These are phyloP conservation scores for Kuraishia piskuri DNA, from an alignment of 805 yeast species.

Conservation along the genomic window DNA sequence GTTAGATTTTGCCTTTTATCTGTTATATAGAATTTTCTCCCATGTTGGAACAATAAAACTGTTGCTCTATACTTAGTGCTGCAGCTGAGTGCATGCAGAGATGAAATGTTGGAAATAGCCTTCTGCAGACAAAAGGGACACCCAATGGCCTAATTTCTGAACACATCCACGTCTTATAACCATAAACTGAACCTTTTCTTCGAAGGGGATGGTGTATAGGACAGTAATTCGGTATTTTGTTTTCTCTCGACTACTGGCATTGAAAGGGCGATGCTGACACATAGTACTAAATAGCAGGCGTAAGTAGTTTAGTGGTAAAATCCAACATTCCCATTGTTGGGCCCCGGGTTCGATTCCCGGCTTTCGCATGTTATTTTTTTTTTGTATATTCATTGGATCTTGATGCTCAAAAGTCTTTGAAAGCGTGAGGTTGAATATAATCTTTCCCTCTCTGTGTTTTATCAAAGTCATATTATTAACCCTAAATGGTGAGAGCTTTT, in stretches of 20 bases:
- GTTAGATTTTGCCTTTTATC: neutral
- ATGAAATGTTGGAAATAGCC: too few species aligned
- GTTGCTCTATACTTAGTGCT: neutral
- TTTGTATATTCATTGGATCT: too few species aligned
- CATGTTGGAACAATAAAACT: neutral
- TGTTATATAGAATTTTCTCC: neutral
- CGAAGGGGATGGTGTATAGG: neutral
- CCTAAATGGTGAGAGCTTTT: too few species aligned
- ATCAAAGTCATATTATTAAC: too few species aligned
- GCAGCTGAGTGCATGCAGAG: neutral
- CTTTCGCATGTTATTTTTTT: slow-evolving; percentile 11
- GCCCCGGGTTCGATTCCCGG: slow-evolving; percentile 22
- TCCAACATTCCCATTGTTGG: slow-evolving; percentile 17
- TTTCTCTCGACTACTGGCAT: neutral
- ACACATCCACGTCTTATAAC: too few species aligned
- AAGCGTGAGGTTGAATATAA: too few species aligned
- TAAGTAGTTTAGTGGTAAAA: slow-evolving; percentile 16
- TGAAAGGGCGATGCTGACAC: neutral
- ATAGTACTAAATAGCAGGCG: neutral
- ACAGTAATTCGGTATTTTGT: too few species aligned
- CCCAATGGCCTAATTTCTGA: too few species aligned
- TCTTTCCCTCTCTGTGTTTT: too few species aligned
- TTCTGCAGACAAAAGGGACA: too few species aligned
- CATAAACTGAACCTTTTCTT: neutral
- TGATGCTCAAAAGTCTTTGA: neutral